Percentiles rank a stretch among this genome's conserved stretches.
phyloP scores from a whole-genome alignment of 139 green algal species.

The Diplosphaera chodatii region DNA sequence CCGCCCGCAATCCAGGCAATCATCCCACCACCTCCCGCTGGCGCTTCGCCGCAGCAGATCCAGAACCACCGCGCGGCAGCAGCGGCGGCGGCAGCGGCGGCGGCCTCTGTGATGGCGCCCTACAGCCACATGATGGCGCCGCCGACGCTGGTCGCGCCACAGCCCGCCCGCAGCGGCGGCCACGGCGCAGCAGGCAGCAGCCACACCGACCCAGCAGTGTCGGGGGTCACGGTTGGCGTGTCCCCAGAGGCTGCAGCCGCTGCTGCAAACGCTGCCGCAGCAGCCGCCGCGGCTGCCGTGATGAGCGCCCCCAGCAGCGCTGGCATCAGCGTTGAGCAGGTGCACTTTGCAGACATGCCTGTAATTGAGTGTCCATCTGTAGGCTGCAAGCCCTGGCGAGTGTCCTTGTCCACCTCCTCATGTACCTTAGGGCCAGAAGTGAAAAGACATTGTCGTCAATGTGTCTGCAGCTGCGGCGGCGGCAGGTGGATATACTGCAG shows the following conservation, averaged over 20 bases:
- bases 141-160: slow-evolving; percentile 9
- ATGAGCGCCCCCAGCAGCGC: slow-evolving; percentile 11
- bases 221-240: slow-evolving; percentile 10
- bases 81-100: slow-evolving; percentile 31
- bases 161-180: background rate
- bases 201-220: slow-evolving; percentile 4
- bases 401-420: too few relatives aligned
- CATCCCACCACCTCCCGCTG: background rate
- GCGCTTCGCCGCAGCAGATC: slow-evolving; percentile 6
- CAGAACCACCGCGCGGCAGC: slow-evolving; percentile 26
- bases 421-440: too few relatives aligned
- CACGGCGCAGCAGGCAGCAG: background rate
- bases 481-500: slow-evolving; percentile 44
- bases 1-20: slow-evolving; percentile 14
- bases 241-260: slow-evolving; percentile 20
- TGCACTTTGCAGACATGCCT: background rate
- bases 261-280: slow-evolving; percentile 23
- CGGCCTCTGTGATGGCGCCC: slow-evolving; percentile 13
- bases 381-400: too few relatives aligned
- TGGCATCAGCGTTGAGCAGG: slow-evolving; percentile 32
- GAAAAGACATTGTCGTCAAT: too few relatives aligned
- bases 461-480: slow-evolving; percentile 31
- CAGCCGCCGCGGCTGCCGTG: slow-evolving; percentile 3
- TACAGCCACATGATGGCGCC: slow-evolving; percentile 27
- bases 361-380: too few relatives aligned